A percentile compares a stretch with the other conserved stretches of the same genome.
phyloP scores from a whole-genome alignment of 2,329 filamentous ascomycete species.

The Botrytis fragariae region DNA sequence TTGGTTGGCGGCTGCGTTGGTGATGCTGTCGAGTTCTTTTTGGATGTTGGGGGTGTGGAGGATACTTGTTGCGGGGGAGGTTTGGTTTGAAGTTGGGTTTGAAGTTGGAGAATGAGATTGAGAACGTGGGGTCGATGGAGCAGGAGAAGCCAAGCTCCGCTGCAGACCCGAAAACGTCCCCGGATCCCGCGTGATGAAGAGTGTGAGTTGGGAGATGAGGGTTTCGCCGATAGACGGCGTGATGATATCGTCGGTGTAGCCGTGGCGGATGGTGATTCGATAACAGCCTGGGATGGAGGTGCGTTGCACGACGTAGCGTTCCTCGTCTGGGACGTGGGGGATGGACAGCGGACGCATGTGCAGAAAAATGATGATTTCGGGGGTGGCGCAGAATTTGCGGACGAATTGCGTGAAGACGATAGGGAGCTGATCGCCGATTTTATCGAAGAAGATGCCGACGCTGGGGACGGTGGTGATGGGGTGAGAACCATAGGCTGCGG shows the following conservation, averaged over 20 bases:
- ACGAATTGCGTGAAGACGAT: constrained; percentile 71
- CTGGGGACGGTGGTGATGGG: constrained; percentile 51
- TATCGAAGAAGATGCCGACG: constrained; percentile 76
- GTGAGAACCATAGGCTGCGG: constrained; percentile 41
- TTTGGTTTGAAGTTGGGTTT: not conserved
- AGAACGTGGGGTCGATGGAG: not conserved
- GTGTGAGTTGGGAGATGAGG: constrained; percentile 56
- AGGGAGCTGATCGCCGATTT: constrained; percentile 63
- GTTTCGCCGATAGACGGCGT: constrained; percentile 60
- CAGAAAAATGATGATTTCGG: constrained; percentile 71
- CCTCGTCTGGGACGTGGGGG: constrained; percentile 51
- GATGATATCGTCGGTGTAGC: constrained; percentile 70
- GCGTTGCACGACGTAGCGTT: constrained; percentile 47
- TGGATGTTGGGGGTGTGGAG: constrained; percentile 33
- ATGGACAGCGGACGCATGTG: constrained; percentile 64
- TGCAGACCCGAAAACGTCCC: constrained; percentile 23
- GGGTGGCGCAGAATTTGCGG: constrained; percentile 64
- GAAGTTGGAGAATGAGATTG: not conserved
- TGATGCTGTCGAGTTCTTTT: constrained; percentile 47
- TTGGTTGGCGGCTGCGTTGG: constrained; percentile 47
- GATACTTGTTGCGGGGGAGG: constrained; percentile 6
- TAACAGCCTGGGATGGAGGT: constrained; percentile 59
- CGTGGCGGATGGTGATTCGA: constrained; percentile 66
- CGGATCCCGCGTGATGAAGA: constrained; percentile 46
- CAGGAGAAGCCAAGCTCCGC: not conserved